A percentile compares a stretch with the other conserved stretches of the same genome.
Evolutionary conservation across 305 asterid species (phyloP).

Genomic region (Rubia peregrina): DNA sequence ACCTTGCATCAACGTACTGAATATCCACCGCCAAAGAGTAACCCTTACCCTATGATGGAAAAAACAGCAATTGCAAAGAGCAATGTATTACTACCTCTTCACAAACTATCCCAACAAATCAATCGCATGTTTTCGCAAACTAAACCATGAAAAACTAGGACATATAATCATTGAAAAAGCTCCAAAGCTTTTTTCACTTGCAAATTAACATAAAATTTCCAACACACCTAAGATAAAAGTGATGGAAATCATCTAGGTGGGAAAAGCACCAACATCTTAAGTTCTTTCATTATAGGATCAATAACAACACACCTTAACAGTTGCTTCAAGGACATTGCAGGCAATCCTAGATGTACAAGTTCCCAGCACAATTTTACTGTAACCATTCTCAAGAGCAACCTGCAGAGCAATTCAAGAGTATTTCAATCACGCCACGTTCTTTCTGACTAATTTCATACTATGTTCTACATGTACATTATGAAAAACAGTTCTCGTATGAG

Average conservation of each 20-base stretch:
- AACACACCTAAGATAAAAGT: not conserved
- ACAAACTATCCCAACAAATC: not conserved
- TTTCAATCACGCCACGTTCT: not conserved
- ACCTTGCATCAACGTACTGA: constrained; percentile 90
- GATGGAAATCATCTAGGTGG: not conserved
- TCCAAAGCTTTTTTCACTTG: not conserved
- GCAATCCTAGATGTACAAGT: constrained; percentile 61
- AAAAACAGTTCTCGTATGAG: no score
- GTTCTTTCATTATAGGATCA: not conserved
- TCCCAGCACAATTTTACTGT: constrained; percentile 69
- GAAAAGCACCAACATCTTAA: not conserved
- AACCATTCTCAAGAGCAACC: constrained; percentile 76
- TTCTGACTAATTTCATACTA: no score
- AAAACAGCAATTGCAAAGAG: not conserved
- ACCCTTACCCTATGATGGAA: constrained; percentile 70
- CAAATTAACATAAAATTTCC: not conserved
- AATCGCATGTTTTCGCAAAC: not conserved
- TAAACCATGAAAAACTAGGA: not conserved
- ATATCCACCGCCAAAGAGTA: constrained; percentile 90
- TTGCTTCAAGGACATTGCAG: constrained; percentile 89
- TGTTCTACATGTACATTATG: no score
- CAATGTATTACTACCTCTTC: not conserved
- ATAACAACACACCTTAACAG: constrained; percentile 57
- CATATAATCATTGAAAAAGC: not conserved
- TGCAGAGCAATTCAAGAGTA: constrained; percentile 27